phyloP scores from a whole-genome alignment of 768 basidiomycete genomes.

The Russula lepida region DNA sequence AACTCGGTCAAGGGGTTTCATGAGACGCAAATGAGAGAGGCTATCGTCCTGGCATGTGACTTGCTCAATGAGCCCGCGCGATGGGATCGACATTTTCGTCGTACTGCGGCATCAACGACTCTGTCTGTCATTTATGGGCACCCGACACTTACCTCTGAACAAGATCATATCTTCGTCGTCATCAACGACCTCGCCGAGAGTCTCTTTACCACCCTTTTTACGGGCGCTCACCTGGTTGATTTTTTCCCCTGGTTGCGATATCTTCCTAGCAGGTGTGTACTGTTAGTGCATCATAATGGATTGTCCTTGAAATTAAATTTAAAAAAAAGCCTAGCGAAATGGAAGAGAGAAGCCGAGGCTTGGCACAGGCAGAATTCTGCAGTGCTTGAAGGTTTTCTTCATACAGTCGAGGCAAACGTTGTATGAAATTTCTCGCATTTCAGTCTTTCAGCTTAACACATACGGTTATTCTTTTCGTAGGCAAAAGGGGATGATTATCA shows the following conservation, averaged over 20 bases:
- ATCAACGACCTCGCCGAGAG: neutral
- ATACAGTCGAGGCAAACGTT: neutral
- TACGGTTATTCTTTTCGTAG: neutral
- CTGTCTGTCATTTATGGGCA: neutral
- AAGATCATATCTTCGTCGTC: neutral
- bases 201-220: neutral
- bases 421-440: neutral
- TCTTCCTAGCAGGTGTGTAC: neutral
- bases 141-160: neutral
- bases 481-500: neutral
- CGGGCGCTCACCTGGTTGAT: neutral
- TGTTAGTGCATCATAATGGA: neutral
- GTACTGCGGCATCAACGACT: neutral
- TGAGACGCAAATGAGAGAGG: neutral
- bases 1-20: neutral
- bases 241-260: neutral
- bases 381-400: neutral
- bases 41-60: neutral
- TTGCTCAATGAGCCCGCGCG: neutral
- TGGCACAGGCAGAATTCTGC: neutral
- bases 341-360: neutral
- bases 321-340: neutral
- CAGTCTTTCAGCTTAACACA: neutral
- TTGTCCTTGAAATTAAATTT: too few species aligned
- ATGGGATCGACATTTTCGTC: neutral